Base-by-base conservation (phyloP, 2,329 filamentous ascomycete species). In the Xylariaceae sp. region DNA sequence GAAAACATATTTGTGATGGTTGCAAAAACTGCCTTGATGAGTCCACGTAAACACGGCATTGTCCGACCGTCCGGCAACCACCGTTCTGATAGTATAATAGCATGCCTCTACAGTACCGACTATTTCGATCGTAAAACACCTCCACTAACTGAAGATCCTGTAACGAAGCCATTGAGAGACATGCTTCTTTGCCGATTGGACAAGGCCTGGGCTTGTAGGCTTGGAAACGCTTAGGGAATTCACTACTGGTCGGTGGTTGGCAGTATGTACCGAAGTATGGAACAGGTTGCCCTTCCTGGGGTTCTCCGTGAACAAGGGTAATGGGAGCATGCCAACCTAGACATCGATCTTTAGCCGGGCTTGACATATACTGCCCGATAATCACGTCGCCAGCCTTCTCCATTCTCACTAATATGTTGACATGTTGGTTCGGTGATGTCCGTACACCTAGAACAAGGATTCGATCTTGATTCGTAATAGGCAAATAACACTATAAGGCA, bases 401-500 rank as follows among this genome's bases (percentile, higher is more conserved):
- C 24, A 51, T 47, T 40, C 26, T 56, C 9, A 56, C 36, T 28
- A 56, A 51, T 51, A 56, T 40, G 28, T 46, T 56, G n/a, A 45
- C 1, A 17, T 19, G 6, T n/a, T 8, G 28, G n/a, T 56, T 29
- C 12, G 29, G 16, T 17, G 21, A 41, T n/a, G 6, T 12, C 12
- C 47, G 40, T 34, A 47, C 26, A 40, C 47, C 40, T 2, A 49
- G 9, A 44, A 54, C 44, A 40, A 58, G 43, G 31, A 53, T 31
- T 28, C 28, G 41, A 44, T 57, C 54, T 33, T 48, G 33, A 28
- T 48, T 40, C 21, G 39, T 7, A 6, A 54, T 45, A 31, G 56
- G 56, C 50, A 49, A 21, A 50, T 58, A 58, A n/a, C 29, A 53
- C 56, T 50, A 58, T 23, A 40, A 34, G 24, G 36, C 14, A 41